Conservation (phyloP, 2,329 filamentous ascomycete species). For the Colletotrichum sp. region DNA sequence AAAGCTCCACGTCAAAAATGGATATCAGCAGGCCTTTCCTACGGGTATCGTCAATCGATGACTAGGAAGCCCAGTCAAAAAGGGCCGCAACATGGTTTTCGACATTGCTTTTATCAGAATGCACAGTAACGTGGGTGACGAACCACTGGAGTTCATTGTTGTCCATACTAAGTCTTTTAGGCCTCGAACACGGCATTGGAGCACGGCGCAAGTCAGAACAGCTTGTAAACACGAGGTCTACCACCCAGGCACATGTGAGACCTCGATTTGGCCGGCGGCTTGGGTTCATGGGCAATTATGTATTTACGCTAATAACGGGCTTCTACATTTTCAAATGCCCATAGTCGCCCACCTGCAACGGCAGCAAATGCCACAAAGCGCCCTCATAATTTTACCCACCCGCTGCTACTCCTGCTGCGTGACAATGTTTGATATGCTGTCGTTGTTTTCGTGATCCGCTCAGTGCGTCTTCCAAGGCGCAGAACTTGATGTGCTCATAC, state of each 20-base stretch:
- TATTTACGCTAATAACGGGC: not conserved
- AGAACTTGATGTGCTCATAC: not conserved
- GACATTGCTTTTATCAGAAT: not conserved
- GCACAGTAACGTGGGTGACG: conserved; percentile 18
- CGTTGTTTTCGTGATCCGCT: not conserved
- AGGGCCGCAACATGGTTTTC: not conserved
- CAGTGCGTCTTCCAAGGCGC: not conserved
- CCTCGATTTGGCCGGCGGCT: not conserved
- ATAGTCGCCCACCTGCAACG: not conserved
- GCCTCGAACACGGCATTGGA: not conserved
- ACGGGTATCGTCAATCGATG: not conserved
- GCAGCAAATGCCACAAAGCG: not conserved
- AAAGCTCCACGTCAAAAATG: not conserved
- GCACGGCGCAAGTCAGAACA: not conserved
- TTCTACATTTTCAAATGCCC: not conserved
- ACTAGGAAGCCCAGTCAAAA: not conserved
- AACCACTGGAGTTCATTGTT: conserved; percentile 1
- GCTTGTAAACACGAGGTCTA: not conserved
- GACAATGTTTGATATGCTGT: not conserved
- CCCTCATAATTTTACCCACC: not conserved
- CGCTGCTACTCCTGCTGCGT: not conserved
- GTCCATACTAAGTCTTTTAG: conserved; percentile 19
- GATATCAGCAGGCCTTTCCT: not conserved
- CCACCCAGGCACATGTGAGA: not conserved
- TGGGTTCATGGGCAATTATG: not conserved